Evolutionary conservation across 23 red algal genomes (phyloP).

Genomic region (Chondrus crispus): DNA sequence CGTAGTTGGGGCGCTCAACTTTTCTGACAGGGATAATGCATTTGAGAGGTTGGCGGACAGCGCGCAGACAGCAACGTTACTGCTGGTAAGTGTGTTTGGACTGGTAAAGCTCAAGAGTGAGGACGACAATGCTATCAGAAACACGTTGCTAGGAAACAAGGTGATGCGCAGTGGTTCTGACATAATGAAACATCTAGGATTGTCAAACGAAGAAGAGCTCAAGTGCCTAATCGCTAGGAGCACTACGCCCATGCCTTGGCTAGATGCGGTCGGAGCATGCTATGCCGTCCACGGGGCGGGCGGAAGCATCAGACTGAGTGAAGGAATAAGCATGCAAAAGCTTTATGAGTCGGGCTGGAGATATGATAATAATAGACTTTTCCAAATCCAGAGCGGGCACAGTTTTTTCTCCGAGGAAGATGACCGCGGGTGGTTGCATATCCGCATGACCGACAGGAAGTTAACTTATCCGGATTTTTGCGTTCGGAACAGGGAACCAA

Average conservation of each 20-base stretch:
- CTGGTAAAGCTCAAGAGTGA: conserved; percentile 42
- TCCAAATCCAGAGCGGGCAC: too few species aligned
- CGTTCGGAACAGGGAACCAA: too few species aligned
- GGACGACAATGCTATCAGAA: conserved; percentile 28
- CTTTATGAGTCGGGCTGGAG: not conserved
- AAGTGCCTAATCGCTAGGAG: not conserved
- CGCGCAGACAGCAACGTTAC: not conserved
- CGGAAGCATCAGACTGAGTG: not conserved
- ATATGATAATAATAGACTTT: too few species aligned
- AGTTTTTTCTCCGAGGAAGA: too few species aligned
- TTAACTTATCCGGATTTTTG: too few species aligned
- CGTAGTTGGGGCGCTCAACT: not conserved
- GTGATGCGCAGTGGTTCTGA: not conserved
- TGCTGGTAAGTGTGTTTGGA: conserved; percentile 34
- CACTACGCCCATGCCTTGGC: not conserved
- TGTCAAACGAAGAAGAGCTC: not conserved
- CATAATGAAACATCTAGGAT: not conserved
- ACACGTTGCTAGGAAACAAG: not conserved
- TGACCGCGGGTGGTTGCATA: too few species aligned
- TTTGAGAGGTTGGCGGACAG: conserved; percentile 20
- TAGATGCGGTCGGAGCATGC: not conserved
- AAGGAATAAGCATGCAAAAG: not conserved
- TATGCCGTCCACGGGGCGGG: not conserved
- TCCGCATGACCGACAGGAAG: too few species aligned
- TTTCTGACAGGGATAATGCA: not conserved